Evolutionary conservation across 1,284 basidiomycete species (phyloP).

Genomic region (Mycena citricolor): DNA sequence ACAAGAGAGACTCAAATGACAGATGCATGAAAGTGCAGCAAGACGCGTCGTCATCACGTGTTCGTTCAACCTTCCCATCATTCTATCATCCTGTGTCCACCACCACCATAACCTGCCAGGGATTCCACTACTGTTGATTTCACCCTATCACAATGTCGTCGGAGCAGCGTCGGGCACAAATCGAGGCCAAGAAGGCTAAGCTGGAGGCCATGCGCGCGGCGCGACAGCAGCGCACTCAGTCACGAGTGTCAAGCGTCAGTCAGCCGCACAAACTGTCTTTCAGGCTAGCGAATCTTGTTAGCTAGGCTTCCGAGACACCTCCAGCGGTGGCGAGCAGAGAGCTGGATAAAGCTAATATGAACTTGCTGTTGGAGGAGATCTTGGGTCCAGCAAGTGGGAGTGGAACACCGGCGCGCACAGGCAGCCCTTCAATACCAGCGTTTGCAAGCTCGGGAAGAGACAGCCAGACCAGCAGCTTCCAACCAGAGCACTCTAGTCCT

Average conservation of each 20-base stretch:
- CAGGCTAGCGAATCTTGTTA: constrained; percentile 20
- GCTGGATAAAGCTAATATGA: constrained; percentile 8
- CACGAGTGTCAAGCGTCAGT: constrained; percentile 47
- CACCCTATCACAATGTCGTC: no score
- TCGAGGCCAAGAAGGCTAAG: constrained; percentile 89
- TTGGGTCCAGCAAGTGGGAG: constrained; percentile 13
- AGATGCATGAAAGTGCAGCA: background rate
- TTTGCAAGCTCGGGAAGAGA: constrained; percentile 46
- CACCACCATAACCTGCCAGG: no score
- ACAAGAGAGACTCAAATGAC: no score
- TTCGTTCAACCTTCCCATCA: background rate
- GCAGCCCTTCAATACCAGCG: constrained; percentile 29
- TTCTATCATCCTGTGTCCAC: background rate
- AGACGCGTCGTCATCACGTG: constrained; percentile 5
- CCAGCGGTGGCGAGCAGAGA: constrained; percentile 13
- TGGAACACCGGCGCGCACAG: constrained; percentile 14
- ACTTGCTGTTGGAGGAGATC: constrained; percentile 12
- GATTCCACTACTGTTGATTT: no score
- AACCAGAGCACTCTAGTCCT: constrained; percentile 14
- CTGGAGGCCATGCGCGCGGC: constrained; percentile 81
- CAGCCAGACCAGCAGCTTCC: constrained; percentile 15
- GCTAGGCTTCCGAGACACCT: constrained; percentile 16
- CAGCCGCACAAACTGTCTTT: background rate
- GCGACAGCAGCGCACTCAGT: constrained; percentile 62
- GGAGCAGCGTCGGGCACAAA: constrained; percentile 69